Evolutionary conservation across 208 protist species (phyloP).

Genomic region (Acanthamoeba sp.): DNA sequence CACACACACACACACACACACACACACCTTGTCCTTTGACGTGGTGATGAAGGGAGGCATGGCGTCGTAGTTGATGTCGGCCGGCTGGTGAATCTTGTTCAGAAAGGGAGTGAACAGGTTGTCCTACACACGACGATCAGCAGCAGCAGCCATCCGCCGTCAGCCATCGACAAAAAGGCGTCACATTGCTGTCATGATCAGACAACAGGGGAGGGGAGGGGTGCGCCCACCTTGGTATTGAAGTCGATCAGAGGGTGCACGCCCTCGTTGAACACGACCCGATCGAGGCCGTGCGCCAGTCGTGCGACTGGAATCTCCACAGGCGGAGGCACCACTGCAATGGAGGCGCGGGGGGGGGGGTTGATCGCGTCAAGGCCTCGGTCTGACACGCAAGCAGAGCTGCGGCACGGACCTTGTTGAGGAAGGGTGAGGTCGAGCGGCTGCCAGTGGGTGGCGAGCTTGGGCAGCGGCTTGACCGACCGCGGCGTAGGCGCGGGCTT

Average conservation of each 20-base stretch:
- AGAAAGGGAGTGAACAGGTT: constrained; percentile 37
- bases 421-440: background rate
- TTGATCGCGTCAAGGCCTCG: too few relatives aligned
- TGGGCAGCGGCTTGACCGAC: background rate
- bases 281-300: constrained; percentile 22
- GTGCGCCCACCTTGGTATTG: background rate
- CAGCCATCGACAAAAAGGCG: too few relatives aligned
- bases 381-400: too few relatives aligned
- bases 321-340: background rate
- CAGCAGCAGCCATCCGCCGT: background rate
- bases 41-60: constrained; percentile 75
- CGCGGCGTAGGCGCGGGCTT: background rate
- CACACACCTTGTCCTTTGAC: constrained; percentile 23
- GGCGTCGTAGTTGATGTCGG: constrained; percentile 74
- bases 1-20: too few relatives aligned
- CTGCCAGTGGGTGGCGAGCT: background rate
- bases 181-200: too few relatives aligned
- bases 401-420: background rate
- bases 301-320: background rate
- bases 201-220: background rate
- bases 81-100: constrained; percentile 74
- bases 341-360: too few relatives aligned
- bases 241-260: constrained; percentile 33
- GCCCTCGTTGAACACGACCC: constrained; percentile 34
- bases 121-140: background rate